These are phyloP conservation scores for Aspergillus intermedius DNA, from an alignment of 2,329 filamentous ascomycete species.

Conservation along the genomic window DNA sequence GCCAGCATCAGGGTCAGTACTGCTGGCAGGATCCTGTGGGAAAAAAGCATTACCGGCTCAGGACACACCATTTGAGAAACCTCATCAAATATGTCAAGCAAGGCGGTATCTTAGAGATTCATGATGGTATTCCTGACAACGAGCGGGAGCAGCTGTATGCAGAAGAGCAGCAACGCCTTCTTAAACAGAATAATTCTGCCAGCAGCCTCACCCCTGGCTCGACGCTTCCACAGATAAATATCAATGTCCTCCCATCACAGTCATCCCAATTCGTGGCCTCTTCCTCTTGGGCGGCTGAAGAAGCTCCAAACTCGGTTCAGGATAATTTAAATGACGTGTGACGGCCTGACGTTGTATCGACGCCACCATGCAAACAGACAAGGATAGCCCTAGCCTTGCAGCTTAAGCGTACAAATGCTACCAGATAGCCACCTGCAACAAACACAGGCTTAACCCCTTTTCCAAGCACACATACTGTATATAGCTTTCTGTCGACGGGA, in stretches of 20 bases:
- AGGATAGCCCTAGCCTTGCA: too few species aligned
- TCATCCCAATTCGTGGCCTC: constrained; percentile 4
- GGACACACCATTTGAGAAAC: constrained; percentile 21
- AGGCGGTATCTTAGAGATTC: constrained; percentile 5
- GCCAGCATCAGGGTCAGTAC: constrained; percentile 18
- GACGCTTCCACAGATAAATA: constrained; percentile 21
- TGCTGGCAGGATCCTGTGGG: constrained; percentile 27
- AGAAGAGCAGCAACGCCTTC: constrained; percentile 15
- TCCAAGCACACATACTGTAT: too few species aligned
- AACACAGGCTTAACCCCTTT: too few species aligned
- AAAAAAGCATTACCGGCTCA: constrained; percentile 30
- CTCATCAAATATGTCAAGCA: constrained; percentile 23
- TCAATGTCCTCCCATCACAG: constrained; percentile 21
- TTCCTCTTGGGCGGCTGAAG: constrained; percentile 3
- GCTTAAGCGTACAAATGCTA: too few species aligned
- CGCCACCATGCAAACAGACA: too few species aligned
- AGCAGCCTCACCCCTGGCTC: constrained; percentile 10
- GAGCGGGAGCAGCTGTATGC: constrained; percentile 7
- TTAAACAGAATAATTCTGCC: constrained; percentile 13
- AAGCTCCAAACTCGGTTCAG: too few species aligned
- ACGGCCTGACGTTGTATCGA: too few species aligned
- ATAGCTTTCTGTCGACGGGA: too few species aligned
- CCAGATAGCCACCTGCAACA: too few species aligned
- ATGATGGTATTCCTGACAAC: constrained; percentile 8
- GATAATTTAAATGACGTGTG: too few species aligned